Base-by-base conservation (phyloP, 352 stramenopile genomes). In the Globisporangium uncinulatum region DNA sequence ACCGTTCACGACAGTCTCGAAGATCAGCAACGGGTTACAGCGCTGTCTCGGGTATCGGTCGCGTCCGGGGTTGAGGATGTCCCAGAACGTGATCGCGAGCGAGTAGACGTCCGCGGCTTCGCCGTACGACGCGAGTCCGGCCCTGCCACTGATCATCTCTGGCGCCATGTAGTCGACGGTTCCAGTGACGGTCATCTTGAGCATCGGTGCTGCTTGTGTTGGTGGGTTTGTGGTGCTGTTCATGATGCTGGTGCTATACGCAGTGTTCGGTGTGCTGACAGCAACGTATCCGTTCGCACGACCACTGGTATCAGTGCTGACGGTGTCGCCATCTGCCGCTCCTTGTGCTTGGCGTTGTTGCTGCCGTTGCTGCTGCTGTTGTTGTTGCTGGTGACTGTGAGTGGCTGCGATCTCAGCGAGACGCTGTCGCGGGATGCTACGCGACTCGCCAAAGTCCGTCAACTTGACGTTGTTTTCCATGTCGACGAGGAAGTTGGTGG, bases 51-150 rank as follows among this genome's bases (percentile, higher is more conserved):
- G 57, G 86, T 63, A 19, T 76, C 74, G 36, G 83, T 86, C 21
- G 52, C 63, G 11, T 19, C 71, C 68, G 0, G 78, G 78, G 39
- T 84, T 65, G 46, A 85, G 50, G 29, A 93, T 79, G 36, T 91
- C 79, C 82, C 83, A 92, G 14, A 86, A 48, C 34, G 70, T 79
- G 36, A 86, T 70, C 29, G 47, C 75, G 21, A 93, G 55, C 8
- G 71, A 76, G 60, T 87, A 93, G 6, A 93, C 65, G 36, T 93
- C 83, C 0, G 79, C 80, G 29, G 74, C 68, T 37, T 37, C 19
- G 43, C 45, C 17, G 52, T 24, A 42, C 24, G 19, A 10, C 15
- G 37, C 5, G n/a, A 11, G 21, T 39, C 36, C 15, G 31, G 50
- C 37, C 19, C 36, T 13, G 36, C 19, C 54, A 4, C 15, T 15